Base-by-base conservation (phyloP, 208 protist species). In the Crithidia mellificae region DNA sequence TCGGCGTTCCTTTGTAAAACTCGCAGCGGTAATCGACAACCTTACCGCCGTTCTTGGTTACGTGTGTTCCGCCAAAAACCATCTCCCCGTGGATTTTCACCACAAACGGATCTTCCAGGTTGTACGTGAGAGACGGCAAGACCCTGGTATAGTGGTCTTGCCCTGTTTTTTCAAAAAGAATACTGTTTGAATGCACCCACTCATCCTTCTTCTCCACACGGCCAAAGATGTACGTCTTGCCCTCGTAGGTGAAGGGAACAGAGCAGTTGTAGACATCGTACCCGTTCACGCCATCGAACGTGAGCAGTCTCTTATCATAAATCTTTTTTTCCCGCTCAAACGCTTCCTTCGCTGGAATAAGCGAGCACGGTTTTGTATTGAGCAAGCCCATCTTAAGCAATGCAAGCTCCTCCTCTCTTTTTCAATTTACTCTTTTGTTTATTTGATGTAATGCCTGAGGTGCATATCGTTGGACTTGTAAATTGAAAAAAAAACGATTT, bases 251-350 rank as follows among this genome's bases (percentile, higher is more conserved):
- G 56, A 87, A 87, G 0, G 78, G 77, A 27, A 77, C 66, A 34
- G 70, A 84, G 76, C 81, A 84, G 72, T 87, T 87, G 67, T 87
- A 87, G 0, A 87, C 81, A 47, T 87, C 81, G 39, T 83, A 74
- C 3, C 68, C 77, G 19, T 80, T 74, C 14, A 87, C 11, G 24
- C 81, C 81, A 29, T 87, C 81, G 58, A 87, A 87, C 12, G 47
- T 81, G 39, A 87, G 27, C 36, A 65, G 75, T 14, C 51, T 58
- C 2, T 57, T 44, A 51, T 83, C 81, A 22, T 56, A 44, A 27
- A 87, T 29, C 12, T 70, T 51, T 68, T 87, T 87, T 2, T 57
- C 56, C 56, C 55, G 61, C 58, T 87, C 77, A 52, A 87, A 87
- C 58, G 77, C 51, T 27, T 72, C 64, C n/a, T 83, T 83, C 20